These are phyloP conservation scores for Fusarium ramigenum DNA, from an alignment of 2,329 filamentous ascomycete species.

Conservation along the genomic window DNA sequence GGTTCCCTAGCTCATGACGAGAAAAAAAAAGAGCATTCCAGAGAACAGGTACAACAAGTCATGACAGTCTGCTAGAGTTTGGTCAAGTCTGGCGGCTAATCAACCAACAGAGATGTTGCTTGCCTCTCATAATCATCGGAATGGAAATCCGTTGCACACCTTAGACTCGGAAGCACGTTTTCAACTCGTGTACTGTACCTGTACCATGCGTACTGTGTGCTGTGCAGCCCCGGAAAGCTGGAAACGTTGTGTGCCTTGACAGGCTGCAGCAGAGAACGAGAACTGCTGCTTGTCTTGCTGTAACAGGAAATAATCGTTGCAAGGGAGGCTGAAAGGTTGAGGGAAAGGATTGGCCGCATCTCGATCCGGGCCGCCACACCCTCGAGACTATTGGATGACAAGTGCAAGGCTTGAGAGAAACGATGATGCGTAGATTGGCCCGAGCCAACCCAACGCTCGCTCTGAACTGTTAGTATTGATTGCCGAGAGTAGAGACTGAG, in stretches of 20 bases:
- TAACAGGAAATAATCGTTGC: background rate
- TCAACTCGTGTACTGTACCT: background rate
- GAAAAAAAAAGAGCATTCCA: constrained; percentile 6
- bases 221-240: background rate
- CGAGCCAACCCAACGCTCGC: constrained; percentile 9
- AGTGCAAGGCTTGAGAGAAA: constrained; percentile 17
- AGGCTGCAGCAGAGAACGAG: background rate
- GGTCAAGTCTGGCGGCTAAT: background rate
- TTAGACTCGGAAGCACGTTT: background rate
- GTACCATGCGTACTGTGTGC: background rate
- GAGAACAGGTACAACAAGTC: background rate
- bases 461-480: background rate
- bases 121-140: background rate
- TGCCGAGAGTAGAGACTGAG: background rate
- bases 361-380: constrained; percentile 36
- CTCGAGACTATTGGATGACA: constrained; percentile 19
- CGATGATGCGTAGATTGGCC: constrained; percentile 37
- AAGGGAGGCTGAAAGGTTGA: background rate
- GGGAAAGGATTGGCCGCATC: constrained; percentile 17
- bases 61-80: background rate
- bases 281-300: background rate
- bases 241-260: constrained; percentile 7
- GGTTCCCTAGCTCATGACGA: background rate
- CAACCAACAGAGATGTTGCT: background rate
- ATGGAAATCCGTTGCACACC: constrained; percentile 1